A percentile compares a stretch with the other conserved stretches of the same genome.
Conservation (phyloP, 345 rosid species). For the Pistacia vera region DNA sequence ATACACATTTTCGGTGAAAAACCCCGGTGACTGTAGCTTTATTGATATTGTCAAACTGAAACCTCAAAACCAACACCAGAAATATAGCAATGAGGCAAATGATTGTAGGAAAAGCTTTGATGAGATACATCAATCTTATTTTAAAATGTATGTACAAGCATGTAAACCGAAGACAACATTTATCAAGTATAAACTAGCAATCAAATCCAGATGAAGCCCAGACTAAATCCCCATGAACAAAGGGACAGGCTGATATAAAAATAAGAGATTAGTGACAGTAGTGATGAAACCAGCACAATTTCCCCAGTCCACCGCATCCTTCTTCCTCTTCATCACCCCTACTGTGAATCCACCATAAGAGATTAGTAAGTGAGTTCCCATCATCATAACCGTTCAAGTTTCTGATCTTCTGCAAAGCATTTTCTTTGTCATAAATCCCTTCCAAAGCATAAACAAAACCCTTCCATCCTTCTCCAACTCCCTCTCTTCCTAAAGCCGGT, state of each 20-base stretch:
- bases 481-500: conserved; percentile 68
- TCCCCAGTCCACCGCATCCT: too few relatives aligned
- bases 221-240: background rate
- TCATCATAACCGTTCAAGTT: conserved; percentile 63
- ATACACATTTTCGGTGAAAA: too few relatives aligned
- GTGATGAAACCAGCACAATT: too few relatives aligned
- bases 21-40: too few relatives aligned
- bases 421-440: conserved; percentile 62
- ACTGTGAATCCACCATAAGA: conserved; percentile 93
- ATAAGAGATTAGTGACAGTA: background rate
- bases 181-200: background rate
- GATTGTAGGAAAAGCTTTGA: background rate
- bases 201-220: background rate
- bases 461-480: conserved; percentile 96
- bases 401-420: conserved; percentile 62
- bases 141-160: background rate
- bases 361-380: conserved; percentile 79
- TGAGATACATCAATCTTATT: background rate
- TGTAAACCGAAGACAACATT: background rate
- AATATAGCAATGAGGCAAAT: background rate
- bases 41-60: background rate
- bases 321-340: conserved; percentile 45
- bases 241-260: background rate
- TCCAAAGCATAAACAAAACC: conserved; percentile 86
- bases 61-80: background rate